Evolutionary conservation across 1,284 basidiomycete species (phyloP), one percentile per base, ranked within the genome.

Genomic region (Jaminaea rosea): DNA sequence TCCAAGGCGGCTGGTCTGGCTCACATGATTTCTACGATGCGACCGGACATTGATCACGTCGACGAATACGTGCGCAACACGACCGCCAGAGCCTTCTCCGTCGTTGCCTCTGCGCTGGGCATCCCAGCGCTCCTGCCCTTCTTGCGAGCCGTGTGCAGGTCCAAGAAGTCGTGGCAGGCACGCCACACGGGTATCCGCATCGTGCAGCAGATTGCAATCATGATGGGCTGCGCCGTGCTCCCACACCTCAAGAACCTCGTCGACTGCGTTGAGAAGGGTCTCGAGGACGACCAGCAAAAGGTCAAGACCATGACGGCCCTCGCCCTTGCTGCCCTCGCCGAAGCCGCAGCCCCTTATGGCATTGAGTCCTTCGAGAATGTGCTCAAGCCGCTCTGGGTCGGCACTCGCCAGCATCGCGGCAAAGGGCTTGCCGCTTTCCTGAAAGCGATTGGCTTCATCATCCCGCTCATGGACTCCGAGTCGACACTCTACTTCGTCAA

Each of bases 1-100:
- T 94, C 94, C 44, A 99, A 98, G 76, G 94, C 94, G 2, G 93
- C 94, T 28, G 93, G 94, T 76, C 84, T 98, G 21, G 94, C 93
- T 2, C 94, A 98, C 76, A 98, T 99, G 94, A 98, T 99, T 69
- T 98, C 93, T 31, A 98, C 93, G 19, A 98, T 99, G 93, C 86
- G 93, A 67, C 94, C 94, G 2, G 93, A 99, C 80, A 98, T 99
- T 63, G 93, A 99, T 76, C 93, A 98, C 69, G 91, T 93, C 37
- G 94, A 99, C 75, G 94, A 99, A 76, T 98, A 98, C 66, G 93
- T 98, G 23, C 88, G 94, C 57, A 99, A 98, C 76, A 98, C 94
- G 29, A 99, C 94, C 8, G 93, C 94, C 31, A 86, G 94, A 63
- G 94, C 94, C 2, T 98, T 99, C 80, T 94, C 93, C 23, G 94